Base-by-base conservation (phyloP, 768 basidiomycete genomes). In the Russula olivacea region DNA sequence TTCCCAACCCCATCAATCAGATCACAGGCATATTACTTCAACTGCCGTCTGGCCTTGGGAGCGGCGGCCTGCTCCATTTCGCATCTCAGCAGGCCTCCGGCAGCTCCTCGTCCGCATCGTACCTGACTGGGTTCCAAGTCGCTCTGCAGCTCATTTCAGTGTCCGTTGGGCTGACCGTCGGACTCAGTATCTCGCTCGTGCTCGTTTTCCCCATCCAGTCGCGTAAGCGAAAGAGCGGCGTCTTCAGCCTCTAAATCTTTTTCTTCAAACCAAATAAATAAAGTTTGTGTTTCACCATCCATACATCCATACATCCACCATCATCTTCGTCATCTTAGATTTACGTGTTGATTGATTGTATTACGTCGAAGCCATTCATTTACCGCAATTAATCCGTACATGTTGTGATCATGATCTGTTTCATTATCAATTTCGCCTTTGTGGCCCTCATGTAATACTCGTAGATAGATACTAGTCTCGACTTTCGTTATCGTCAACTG, bases 21-120 rank as follows among this genome's bases (percentile, higher is more conserved):
- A 86, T 89, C 66, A 89, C 87, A 0, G 90, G 88, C 25, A 88
- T 93, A 53, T 78, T 93, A 17, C 89, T 93, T 76, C 92, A 93
- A 74, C 80, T 93, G 1, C 91, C 91, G 0, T 89, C 88, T 9
- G 91, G 91, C 43, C 80, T 93, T 12, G 84, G 86, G 9, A 89
- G 83, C 49, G 89, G 89, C 12, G 91, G 91, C 34, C 81, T 93
- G 8, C 79, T 94, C 65, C 83, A 81, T 64, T 91, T 86, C 69
- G 86, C 83, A 12, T 79, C 79, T 41, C 75, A 81, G 65, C 78
- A 82, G 63, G 77, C 82, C 25, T 73, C 78, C 7, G 85, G 83
- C 15, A 77, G 78, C 36, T 74, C 80, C 19, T 65, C 69, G 0
- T 80, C 85, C 2, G 65, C 69, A 0, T 80, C 85, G 2, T 91